Conservation (phyloP, 2,329 filamentous ascomycete genomes). For the Scopulariopsis brevicaulis region DNA sequence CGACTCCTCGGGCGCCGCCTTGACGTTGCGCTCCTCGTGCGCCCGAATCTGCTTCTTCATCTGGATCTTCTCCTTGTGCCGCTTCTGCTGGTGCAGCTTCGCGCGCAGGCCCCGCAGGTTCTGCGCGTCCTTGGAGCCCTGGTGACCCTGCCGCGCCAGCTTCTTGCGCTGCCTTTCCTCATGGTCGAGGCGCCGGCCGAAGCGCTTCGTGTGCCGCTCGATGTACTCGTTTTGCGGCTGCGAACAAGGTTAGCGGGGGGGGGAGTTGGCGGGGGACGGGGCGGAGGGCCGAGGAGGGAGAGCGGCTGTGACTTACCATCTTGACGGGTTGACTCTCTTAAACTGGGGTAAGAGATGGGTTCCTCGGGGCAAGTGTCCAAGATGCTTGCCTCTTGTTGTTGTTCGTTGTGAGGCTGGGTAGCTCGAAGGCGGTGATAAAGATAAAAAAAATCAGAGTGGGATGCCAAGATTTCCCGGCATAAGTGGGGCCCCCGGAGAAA, state of each 20-base stretch:
- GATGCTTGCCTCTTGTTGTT: not conserved
- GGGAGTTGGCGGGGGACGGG: not conserved
- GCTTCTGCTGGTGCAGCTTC: constrained; percentile 87
- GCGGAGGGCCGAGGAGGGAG: not conserved
- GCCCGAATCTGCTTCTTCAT: constrained; percentile 91
- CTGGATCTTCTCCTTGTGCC: constrained; percentile 96
- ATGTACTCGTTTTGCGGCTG: constrained; percentile 70
- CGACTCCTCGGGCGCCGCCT: constrained; percentile 64
- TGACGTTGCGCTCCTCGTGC: constrained; percentile 93
- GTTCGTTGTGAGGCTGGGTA: not conserved
- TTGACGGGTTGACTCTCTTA: not conserved
- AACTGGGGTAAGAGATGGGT: not conserved
- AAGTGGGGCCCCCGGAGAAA: not conserved
- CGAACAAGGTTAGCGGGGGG: constrained; percentile 5
- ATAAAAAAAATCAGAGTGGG: not conserved
- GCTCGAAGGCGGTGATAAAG: not conserved
- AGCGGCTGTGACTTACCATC: not conserved
- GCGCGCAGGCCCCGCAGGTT: constrained; percentile 84
- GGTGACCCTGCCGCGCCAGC: constrained; percentile 78
- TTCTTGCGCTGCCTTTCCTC: constrained; percentile 86
- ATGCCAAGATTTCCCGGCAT: not conserved
- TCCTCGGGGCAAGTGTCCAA: not conserved
- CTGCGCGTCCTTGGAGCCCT: constrained; percentile 81
- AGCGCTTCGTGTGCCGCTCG: constrained; percentile 56
- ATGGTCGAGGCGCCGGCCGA: constrained; percentile 54